phyloP scores from a whole-genome alignment of 768 basidiomycete species.

The Epithele typhae region DNA sequence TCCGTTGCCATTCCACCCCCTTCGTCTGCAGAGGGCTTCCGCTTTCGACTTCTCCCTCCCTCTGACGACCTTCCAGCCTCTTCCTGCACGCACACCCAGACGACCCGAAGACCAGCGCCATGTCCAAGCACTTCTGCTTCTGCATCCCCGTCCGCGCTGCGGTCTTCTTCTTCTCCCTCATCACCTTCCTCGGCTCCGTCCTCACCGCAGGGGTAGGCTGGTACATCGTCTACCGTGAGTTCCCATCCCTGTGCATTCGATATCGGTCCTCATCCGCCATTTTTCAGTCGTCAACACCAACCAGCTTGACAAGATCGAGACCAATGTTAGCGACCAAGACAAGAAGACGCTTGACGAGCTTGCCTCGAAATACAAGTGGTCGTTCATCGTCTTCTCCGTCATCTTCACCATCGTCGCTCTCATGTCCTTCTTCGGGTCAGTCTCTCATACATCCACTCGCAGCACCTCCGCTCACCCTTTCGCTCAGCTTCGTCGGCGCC shows the following conservation, averaged over 20 bases:
- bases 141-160: conserved; percentile 27
- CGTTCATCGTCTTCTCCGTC: conserved; percentile 15
- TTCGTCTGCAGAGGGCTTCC: conserved; percentile 3
- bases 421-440: conserved; percentile 25
- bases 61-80: conserved; percentile 5
- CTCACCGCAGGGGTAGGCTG: conserved; percentile 5
- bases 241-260: neutral
- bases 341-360: conserved; percentile 3
- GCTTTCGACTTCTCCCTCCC: conserved; percentile 1
- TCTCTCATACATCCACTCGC: neutral
- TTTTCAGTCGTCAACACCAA: conserved; percentile 2
- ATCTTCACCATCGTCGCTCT: conserved; percentile 22
- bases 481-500: conserved; percentile 23
- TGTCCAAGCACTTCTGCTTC: conserved; percentile 27
- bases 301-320: neutral
- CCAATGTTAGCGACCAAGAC: neutral
- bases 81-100: neutral
- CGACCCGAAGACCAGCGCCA: conserved; percentile 1
- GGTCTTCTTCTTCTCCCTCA: conserved; percentile 26
- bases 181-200: conserved; percentile 12
- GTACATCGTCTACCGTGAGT: conserved; percentile 19
- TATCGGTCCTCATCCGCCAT: conserved; percentile 6
- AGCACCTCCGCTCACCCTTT: neutral
- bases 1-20: neutral
- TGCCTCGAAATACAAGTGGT: conserved; percentile 9